A percentile compares a stretch with the other conserved stretches of the same genome.
Evolutionary conservation across 495 filamentous ascomycete genomes (phyloP).

Genomic region (Evansstolkia leycettana): DNA sequence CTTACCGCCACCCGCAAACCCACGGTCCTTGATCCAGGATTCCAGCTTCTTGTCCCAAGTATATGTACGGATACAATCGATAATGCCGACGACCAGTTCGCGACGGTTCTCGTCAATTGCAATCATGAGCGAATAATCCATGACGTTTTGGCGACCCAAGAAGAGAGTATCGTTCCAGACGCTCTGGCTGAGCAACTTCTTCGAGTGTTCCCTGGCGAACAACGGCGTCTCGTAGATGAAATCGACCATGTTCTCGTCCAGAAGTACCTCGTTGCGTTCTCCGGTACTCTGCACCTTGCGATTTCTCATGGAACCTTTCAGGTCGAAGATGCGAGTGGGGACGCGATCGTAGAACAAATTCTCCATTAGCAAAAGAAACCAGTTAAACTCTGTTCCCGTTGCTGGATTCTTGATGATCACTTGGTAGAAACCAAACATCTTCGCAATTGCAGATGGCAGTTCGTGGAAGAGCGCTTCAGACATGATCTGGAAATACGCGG

Average conservation of each 20-base stretch:
- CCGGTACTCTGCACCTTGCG: constrained; percentile 90
- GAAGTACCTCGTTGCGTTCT: constrained; percentile 87
- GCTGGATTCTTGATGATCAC: constrained; percentile 90
- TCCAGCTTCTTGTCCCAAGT: constrained; percentile 99
- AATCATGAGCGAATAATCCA: constrained; percentile 99
- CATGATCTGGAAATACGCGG: constrained; percentile 96
- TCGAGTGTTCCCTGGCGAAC: constrained; percentile 86
- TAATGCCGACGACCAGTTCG: constrained; percentile 93
- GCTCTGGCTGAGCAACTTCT: constrained; percentile 70
- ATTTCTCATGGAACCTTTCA: constrained; percentile 98
- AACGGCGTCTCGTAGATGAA: constrained; percentile 96
- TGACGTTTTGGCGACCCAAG: constrained; percentile 82
- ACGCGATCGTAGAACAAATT: constrained; percentile 96
- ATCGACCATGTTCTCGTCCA: constrained; percentile 99
- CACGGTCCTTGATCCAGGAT: constrained; percentile 95
- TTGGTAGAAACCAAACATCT: constrained; percentile 98
- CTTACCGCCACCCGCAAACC: constrained; percentile 70
- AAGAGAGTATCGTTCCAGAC: constrained; percentile 97
- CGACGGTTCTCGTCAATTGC: constrained; percentile 82
- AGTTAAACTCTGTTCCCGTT: constrained; percentile 88
- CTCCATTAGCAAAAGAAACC: constrained; percentile 92
- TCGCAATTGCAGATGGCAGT: constrained; percentile 91
- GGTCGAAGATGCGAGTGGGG: constrained; percentile 87
- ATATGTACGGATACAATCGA: constrained; percentile 96
- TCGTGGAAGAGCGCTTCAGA: constrained; percentile 92